These are phyloP conservation scores for Psilocybe azurescens DNA, from an alignment of 768 basidiomycete species.

Conservation along the genomic window DNA sequence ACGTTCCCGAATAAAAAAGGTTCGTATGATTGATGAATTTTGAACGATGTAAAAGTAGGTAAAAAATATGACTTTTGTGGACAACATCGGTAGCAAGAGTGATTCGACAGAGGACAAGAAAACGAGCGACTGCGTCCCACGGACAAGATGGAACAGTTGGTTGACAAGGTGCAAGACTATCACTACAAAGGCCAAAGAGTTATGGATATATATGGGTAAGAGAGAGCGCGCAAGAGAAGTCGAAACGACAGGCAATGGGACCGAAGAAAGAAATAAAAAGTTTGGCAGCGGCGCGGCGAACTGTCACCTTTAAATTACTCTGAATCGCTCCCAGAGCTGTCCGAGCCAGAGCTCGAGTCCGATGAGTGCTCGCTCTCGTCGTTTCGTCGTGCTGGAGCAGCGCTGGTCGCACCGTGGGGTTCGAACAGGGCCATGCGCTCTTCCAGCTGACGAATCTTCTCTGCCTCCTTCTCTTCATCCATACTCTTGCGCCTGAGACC, in stretches of 20 bases:
- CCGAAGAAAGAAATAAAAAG: neutral
- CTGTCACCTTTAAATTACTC: slow-evolving; percentile 55
- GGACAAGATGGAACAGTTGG: slow-evolving; percentile 6
- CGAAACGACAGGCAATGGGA: neutral
- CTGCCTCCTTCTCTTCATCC: slow-evolving; percentile 96
- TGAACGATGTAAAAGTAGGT: slow-evolving; percentile 21
- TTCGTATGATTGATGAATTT: neutral
- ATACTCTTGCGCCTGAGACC: slow-evolving; percentile 94
- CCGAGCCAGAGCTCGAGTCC: slow-evolving; percentile 78
- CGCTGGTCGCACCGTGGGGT: slow-evolving; percentile 45
- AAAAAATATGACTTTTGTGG: slow-evolving; percentile 27
- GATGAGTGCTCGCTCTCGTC: slow-evolving; percentile 78
- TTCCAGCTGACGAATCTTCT: slow-evolving; percentile 92
- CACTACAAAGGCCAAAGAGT: neutral
- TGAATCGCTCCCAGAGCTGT: slow-evolving; percentile 85
- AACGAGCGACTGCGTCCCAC: slow-evolving; percentile 5
- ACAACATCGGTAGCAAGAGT: slow-evolving; percentile 34
- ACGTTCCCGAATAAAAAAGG: neutral
- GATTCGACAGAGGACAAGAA: neutral
- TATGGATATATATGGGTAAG: slow-evolving; percentile 1
- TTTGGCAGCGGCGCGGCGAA: neutral
- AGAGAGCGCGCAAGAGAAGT: neutral
- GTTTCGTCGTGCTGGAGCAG: slow-evolving; percentile 42
- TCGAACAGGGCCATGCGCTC: slow-evolving; percentile 88
- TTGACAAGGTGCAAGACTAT: neutral